Percentiles rank a stretch among this genome's conserved stretches.
phyloP scores from a whole-genome alignment of 805 yeast species.

The Starmerella apis region DNA sequence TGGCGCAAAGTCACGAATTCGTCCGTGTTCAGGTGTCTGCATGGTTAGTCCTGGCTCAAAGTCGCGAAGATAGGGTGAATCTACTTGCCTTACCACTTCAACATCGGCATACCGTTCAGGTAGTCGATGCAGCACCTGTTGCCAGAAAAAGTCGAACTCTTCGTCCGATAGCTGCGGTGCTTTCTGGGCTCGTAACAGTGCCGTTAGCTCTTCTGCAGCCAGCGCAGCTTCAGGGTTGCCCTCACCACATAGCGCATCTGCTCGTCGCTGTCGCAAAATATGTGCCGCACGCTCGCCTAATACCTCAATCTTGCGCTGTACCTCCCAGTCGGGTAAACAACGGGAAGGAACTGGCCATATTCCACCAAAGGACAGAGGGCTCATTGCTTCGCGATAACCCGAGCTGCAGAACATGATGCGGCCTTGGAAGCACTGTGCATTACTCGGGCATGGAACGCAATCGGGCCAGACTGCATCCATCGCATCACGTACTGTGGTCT shows the following conservation, averaged over 20 bases:
- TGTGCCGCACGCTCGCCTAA: slow-evolving; percentile 58
- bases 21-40: slow-evolving; percentile 8
- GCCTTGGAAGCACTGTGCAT: slow-evolving; percentile 61
- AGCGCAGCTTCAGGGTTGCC: slow-evolving; percentile 31
- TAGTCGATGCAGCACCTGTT: slow-evolving; percentile 43
- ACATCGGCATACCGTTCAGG: slow-evolving; percentile 41
- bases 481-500: slow-evolving; percentile 11
- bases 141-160: slow-evolving; percentile 71
- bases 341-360: slow-evolving; percentile 49
- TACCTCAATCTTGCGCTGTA: slow-evolving; percentile 54
- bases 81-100: slow-evolving; percentile 67
- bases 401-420: slow-evolving; percentile 58
- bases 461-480: slow-evolving; percentile 21
- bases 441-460: slow-evolving; percentile 71
- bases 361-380: slow-evolving; percentile 48
- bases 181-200: slow-evolving; percentile 23
- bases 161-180: slow-evolving; percentile 33
- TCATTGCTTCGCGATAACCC: slow-evolving; percentile 45
- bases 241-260: slow-evolving; percentile 42
- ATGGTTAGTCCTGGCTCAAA: slow-evolving; percentile 9
- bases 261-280: slow-evolving; percentile 57
- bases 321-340: slow-evolving; percentile 67
- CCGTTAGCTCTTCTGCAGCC: slow-evolving; percentile 31
- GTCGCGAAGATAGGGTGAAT: slow-evolving; percentile 21
- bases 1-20: slow-evolving; percentile 4